These are phyloP conservation scores for Fusarium hostae DNA, from an alignment of 2,329 filamentous ascomycete genomes.

Conservation along the genomic window DNA sequence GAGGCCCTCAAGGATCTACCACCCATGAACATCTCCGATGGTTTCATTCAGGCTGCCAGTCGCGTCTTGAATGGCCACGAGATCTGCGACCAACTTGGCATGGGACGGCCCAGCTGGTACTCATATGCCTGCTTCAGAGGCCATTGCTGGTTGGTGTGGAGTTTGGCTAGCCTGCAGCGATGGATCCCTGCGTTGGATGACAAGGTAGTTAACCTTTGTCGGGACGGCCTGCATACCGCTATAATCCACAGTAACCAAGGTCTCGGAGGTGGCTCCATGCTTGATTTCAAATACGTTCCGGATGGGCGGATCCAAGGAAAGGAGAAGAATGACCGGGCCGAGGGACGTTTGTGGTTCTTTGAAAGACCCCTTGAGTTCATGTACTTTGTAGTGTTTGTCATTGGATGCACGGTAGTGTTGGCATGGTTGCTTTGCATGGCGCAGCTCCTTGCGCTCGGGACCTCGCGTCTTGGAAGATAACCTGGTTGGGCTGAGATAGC, in stretches of 20 bases:
- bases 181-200: slow-evolving; percentile 42
- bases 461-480: neutral
- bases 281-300: slow-evolving; percentile 52
- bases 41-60: slow-evolving; percentile 41
- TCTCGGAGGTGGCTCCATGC: slow-evolving; percentile 44
- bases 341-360: slow-evolving; percentile 24
- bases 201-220: slow-evolving; percentile 40
- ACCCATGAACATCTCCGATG: slow-evolving; percentile 49
- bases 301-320: slow-evolving; percentile 31
- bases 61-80: slow-evolving; percentile 52
- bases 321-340: slow-evolving; percentile 33
- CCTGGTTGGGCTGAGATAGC: neutral
- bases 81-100: slow-evolving; percentile 50
- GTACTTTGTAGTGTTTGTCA: slow-evolving; percentile 38
- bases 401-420: slow-evolving; percentile 17
- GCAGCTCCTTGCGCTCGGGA: neutral
- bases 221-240: slow-evolving; percentile 40
- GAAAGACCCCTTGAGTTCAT: slow-evolving; percentile 43
- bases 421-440: slow-evolving; percentile 1
- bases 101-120: slow-evolving; percentile 47
- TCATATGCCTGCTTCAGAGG: slow-evolving; percentile 47
- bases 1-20: slow-evolving; percentile 51
- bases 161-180: slow-evolving; percentile 44
- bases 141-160: slow-evolving; percentile 47
- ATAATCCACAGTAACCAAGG: slow-evolving; percentile 45